Evolutionary conservation across 345 rosid species (phyloP).

Genomic region (Eucalyptus pumila): DNA sequence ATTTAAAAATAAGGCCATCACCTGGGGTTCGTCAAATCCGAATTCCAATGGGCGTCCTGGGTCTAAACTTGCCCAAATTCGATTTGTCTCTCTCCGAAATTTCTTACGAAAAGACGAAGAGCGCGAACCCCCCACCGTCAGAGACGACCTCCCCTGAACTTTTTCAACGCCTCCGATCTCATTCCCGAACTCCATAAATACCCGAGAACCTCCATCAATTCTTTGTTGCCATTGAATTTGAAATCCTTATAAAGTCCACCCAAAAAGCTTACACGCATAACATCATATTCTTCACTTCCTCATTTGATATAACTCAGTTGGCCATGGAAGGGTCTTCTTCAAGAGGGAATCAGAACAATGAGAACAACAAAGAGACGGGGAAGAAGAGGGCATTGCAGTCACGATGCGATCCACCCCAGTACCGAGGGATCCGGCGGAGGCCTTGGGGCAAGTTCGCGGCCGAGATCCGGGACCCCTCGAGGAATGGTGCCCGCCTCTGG

Average conservation of each 20-base stretch:
- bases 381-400: background rate
- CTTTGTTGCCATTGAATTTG: background rate
- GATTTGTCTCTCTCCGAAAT: background rate
- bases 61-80: background rate
- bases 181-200: background rate
- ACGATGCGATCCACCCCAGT: slow-evolving; percentile 13
- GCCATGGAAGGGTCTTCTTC: background rate
- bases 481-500: slow-evolving; percentile 66
- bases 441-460: slow-evolving; percentile 89
- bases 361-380: background rate
- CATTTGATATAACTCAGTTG: background rate
- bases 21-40: background rate
- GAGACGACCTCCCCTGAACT: background rate
- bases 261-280: background rate
- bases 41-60: background rate
- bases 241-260: background rate
- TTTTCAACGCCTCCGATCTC: background rate
- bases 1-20: background rate
- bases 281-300: background rate
- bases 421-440: slow-evolving; percentile 60
- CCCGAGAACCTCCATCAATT: background rate
- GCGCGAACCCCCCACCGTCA: background rate
- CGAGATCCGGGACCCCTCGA: slow-evolving; percentile 72
- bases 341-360: background rate
- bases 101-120: background rate